These are phyloP conservation scores for Globisporangium uncinulatum DNA, from an alignment of 352 stramenopile genomes.

Conservation along the genomic window DNA sequence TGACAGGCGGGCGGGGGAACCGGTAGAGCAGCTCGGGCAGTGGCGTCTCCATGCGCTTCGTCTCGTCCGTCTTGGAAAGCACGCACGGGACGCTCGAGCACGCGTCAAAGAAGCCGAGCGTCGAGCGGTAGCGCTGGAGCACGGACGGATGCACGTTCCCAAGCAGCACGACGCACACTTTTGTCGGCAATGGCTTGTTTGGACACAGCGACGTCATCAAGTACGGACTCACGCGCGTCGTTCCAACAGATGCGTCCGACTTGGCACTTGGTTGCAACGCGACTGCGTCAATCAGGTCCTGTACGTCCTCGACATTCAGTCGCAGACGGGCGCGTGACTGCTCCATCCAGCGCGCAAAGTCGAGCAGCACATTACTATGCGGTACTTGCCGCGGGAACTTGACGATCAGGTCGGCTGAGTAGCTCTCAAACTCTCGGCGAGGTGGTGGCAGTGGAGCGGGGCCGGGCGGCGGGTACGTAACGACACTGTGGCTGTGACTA, in stretches of 20 bases:
- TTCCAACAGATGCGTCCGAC: too few species aligned
- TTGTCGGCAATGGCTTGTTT: constrained; percentile 34
- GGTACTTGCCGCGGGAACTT: constrained; percentile 61
- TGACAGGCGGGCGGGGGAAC: constrained; percentile 55
- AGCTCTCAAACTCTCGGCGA: constrained; percentile 30
- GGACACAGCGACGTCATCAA: constrained; percentile 47
- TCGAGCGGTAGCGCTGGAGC: constrained; percentile 59
- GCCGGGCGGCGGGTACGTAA: constrained; percentile 2
- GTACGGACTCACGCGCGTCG: constrained; percentile 37
- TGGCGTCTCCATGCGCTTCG: constrained; percentile 45
- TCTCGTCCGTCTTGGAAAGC: constrained; percentile 54
- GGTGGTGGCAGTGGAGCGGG: not conserved
- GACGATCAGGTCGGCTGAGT: constrained; percentile 56
- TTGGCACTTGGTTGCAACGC: constrained; percentile 6
- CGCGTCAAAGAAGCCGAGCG: constrained; percentile 63
- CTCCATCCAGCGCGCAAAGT: constrained; percentile 70
- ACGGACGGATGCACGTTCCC: constrained; percentile 63
- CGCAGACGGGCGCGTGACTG: constrained; percentile 34
- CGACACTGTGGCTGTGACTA: constrained; percentile 1
- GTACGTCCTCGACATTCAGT: constrained; percentile 53
- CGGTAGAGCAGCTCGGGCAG: constrained; percentile 64
- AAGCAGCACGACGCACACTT: constrained; percentile 70
- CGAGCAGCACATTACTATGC: constrained; percentile 57
- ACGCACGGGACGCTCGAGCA: constrained; percentile 67
- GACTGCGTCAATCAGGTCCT: constrained; percentile 52